Evolutionary conservation across 306 rosid species (phyloP).

Genomic region (Pyrus betulifolia): DNA sequence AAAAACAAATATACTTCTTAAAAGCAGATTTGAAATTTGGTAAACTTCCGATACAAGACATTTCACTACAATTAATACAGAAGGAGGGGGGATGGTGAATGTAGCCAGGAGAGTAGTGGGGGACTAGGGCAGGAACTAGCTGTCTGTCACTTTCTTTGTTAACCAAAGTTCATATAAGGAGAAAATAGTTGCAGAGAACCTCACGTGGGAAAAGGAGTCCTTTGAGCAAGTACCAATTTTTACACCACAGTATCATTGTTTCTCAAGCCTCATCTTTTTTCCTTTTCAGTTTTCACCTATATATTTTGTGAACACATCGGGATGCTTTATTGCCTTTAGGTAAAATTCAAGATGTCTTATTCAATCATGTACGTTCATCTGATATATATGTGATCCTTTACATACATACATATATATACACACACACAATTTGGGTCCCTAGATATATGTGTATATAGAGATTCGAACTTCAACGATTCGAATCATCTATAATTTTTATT

Average conservation of each 20-base stretch:
- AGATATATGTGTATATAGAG: too few species aligned
- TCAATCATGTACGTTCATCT: not conserved
- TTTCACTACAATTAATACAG: not conserved
- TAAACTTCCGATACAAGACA: not conserved
- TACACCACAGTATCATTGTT: not conserved
- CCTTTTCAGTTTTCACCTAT: not conserved
- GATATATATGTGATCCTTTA: too few species aligned
- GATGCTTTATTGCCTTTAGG: not conserved
- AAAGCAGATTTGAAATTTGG: not conserved
- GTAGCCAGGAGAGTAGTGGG: not conserved
- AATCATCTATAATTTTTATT: too few species aligned
- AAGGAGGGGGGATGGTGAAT: not conserved
- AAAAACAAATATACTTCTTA: not conserved
- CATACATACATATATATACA: not conserved
- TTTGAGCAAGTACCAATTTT: not conserved
- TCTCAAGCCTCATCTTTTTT: not conserved
- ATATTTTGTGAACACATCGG: not conserved
- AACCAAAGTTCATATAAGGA: not conserved
- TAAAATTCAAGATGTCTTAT: not conserved
- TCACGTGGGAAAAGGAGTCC: conserved; percentile 23
- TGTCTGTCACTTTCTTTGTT: not conserved
- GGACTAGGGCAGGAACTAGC: not conserved
- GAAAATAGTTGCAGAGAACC: not conserved
- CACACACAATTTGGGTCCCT: too few species aligned
- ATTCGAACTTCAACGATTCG: too few species aligned